Base-by-base conservation (phyloP, 495 filamentous ascomycete species). In the Trichoderma virens region DNA sequence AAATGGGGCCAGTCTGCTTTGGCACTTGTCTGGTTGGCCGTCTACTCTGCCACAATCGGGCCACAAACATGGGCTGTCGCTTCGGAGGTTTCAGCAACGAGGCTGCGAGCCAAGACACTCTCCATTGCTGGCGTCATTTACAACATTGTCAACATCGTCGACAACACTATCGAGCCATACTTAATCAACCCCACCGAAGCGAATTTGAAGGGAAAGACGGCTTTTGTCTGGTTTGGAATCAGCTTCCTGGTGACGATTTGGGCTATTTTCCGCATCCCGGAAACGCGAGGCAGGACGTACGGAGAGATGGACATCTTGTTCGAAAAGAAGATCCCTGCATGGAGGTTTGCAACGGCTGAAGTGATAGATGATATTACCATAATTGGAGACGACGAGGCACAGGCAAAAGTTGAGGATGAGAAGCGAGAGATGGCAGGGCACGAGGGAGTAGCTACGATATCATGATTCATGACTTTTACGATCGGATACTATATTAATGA, bases 11-110 rank as follows among this genome's bases (percentile, higher is more conserved):
- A 74, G 47, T 72, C 71, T 0, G 64, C 60, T 4, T 68, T 83
- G 5, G 75, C 71, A 32, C 64, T 82, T 8, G 59, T 61, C 31
- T 61, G 59, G 59, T 31, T 61, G 5, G 59, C 31, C 18, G 59
- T 39, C 0, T 61, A 61, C 16, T 61, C 59, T 18, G 35, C 35
- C 2, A 35, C 59, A 2, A 27, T 61, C 31, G 59, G 59, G 3
- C 85, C 86, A 0, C 74, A 87, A 9, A 82, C 80, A 47, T 89
- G 85, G 70, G 82, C 85, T 31, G 81, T 90, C 62, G 74, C 87
- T 3, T 81, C 80, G 61, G 87, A 88, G 67, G 79, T 82, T 8
- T 83, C 81, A 30, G 80, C 83, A 5, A 82, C 80, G 1, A 76
- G 76, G 35, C 79, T 90, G 0, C 79, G 88, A 5, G 81, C 83